These are phyloP conservation scores for Bertia moriformis DNA, from an alignment of 2,329 filamentous ascomycete genomes.

Conservation along the genomic window DNA sequence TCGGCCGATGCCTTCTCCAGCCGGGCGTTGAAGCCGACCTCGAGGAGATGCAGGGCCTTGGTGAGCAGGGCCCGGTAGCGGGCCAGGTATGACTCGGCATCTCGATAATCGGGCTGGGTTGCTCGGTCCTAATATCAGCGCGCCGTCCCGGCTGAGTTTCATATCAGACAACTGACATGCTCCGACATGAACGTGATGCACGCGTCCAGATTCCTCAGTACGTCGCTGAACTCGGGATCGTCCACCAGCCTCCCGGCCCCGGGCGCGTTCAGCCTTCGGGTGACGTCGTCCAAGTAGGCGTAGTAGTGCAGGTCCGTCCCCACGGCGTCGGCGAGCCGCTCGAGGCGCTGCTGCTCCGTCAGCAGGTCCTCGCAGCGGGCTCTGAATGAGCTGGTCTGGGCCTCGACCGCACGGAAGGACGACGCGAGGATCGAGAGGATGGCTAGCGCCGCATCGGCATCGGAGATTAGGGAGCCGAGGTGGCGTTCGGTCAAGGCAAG, in stretches of 20 bases:
- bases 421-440: constrained; percentile 67
- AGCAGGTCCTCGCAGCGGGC: constrained; percentile 81
- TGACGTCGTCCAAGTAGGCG: constrained; percentile 80
- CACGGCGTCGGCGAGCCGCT: constrained; percentile 68
- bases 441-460: constrained; percentile 62
- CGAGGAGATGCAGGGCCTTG: constrained; percentile 46
- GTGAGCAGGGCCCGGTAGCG: constrained; percentile 71
- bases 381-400: constrained; percentile 85
- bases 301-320: constrained; percentile 90
- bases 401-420: constrained; percentile 76
- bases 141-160: neutral
- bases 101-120: constrained; percentile 68
- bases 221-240: constrained; percentile 71
- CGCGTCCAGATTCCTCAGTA: constrained; percentile 73
- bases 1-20: constrained; percentile 37
- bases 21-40: constrained; percentile 36
- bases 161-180: constrained; percentile 42
- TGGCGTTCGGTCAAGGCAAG: constrained; percentile 68
- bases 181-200: constrained; percentile 86
- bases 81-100: constrained; percentile 75
- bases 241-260: constrained; percentile 77
- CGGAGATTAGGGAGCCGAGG: constrained; percentile 62
- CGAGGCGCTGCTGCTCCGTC: constrained; percentile 65
- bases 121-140: constrained; percentile 6
- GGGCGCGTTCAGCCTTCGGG: constrained; percentile 77